Percentiles rank a stretch among this genome's conserved stretches.
Conservation (phyloP, 148 eudicot species). For the Camellia japonica region DNA sequence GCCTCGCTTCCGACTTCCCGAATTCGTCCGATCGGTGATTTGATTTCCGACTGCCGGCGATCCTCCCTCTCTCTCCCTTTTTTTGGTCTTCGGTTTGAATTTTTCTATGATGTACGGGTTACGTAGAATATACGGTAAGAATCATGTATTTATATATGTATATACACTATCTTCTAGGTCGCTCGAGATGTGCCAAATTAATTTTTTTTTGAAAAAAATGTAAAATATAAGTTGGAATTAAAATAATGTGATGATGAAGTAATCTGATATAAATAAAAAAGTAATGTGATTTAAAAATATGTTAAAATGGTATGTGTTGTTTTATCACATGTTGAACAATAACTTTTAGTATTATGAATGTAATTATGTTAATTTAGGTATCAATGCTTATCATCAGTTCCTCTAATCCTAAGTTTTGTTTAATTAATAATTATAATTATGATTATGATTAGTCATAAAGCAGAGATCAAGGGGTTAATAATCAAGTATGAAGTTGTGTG, state of each 20-base stretch:
- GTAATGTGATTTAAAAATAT: no score
- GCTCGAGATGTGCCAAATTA: no score
- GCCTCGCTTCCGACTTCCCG: constrained; percentile 45
- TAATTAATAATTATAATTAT: no score
- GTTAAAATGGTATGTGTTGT: no score
- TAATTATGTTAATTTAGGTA: not conserved
- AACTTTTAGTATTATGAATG: not conserved
- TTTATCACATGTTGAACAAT: no score
- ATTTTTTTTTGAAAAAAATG: no score
- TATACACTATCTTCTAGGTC: not conserved
- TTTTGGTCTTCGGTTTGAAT: not conserved
- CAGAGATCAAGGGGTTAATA: no score
- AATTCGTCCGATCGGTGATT: constrained; percentile 9
- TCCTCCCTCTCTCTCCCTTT: not conserved
- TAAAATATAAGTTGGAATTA: no score
- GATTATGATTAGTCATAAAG: no score
- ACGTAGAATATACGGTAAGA: not conserved
- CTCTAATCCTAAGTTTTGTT: not conserved
- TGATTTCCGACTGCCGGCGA: not conserved
- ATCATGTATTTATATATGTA: not conserved
- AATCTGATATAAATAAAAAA: no score
- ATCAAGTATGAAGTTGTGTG: no score
- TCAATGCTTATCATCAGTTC: not conserved
- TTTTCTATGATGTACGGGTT: not conserved
- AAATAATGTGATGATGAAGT: no score